Percentiles rank a stretch among this genome's conserved stretches.
phyloP scores from a whole-genome alignment of 306 rosid species.

The Castanea mollissima region DNA sequence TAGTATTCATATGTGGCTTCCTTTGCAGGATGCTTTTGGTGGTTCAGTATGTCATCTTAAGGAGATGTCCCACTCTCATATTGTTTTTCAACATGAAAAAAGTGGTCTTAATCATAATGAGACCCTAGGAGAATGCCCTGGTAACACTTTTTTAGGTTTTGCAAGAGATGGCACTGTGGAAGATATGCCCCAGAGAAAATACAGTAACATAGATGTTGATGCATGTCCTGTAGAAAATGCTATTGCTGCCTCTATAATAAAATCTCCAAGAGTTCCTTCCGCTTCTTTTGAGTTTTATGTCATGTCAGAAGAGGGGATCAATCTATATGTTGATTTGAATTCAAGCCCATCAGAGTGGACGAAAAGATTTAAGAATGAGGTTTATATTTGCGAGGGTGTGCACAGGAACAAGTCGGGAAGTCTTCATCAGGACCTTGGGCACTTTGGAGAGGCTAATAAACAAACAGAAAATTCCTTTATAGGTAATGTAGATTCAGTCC shows the following conservation, averaged over 20 bases:
- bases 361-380: constrained; percentile 51
- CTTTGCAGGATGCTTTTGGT: constrained; percentile 19
- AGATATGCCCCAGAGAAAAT: constrained; percentile 9
- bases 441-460: constrained; percentile 31
- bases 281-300: constrained; percentile 60
- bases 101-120: constrained; percentile 7
- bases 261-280: constrained; percentile 32
- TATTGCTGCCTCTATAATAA: constrained; percentile 33
- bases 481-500: constrained; percentile 28
- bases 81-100: constrained; percentile 8
- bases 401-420: constrained; percentile 32
- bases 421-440: constrained; percentile 44
- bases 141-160: constrained; percentile 13
- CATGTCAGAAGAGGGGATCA: constrained; percentile 62
- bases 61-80: constrained; percentile 15
- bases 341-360: constrained; percentile 73
- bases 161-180: constrained; percentile 11
- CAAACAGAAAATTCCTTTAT: constrained; percentile 36
- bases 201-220: constrained; percentile 26
- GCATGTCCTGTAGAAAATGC: constrained; percentile 32
- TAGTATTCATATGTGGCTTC: background rate
- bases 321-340: constrained; percentile 63
- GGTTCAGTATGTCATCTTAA: constrained; percentile 12
- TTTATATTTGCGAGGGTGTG: constrained; percentile 37
- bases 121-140: constrained; percentile 17